Evolutionary conservation across 108 stramenopile species (phyloP), one percentile per base, ranked within the genome.

Genomic region (Cyclotella sp.): DNA sequence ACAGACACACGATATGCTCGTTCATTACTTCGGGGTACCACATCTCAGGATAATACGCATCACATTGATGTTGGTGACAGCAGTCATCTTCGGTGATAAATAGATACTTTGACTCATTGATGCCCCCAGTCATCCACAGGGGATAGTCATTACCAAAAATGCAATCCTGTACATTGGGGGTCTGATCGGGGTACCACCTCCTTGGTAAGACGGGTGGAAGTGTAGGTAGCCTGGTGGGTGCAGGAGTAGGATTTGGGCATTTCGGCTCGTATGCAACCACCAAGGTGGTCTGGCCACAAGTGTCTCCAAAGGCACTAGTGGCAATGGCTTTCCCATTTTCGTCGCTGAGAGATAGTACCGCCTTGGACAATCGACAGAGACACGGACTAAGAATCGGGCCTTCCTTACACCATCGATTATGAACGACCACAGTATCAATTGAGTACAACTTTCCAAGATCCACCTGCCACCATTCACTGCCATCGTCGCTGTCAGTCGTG

Each of bases 21-120:
- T 47, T 44, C n/a, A 65, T 47, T 2, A 65, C 64, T 47, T 65
- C 64, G 15, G 64, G 64, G 64, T 47, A 65, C 64, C 64, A 65
- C 45, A 65, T 47, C 30, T 65, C 64, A 47, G 64, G 2, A 12
- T 65, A 65, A 34, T 65, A 65, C 10, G 3, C 10, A 22, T 65
- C 43, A 26, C 64, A 65, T 65, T 65, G 64, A 47, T 65, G 64
- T 24, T 22, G 10, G 21, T 65, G 44, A 12, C 64, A 65, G 45
- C 64, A 65, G 18, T 65, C 64, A 14, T 47, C 64, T 65, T 65
- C 64, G 1, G 64, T 34, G 13, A 11, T 21, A 24, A 65, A 65
- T 0, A 65, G 26, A 22, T 65, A 47, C 10, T 65, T 47, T 8
- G 15, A 16, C 16, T 19, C 46, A 65, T 65, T 65, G 24, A 24